Evolutionary conservation across 2,329 filamentous ascomycete genomes (phyloP), one percentile per base, ranked within the genome.

Genomic region (Fusarium subglutinans): DNA sequence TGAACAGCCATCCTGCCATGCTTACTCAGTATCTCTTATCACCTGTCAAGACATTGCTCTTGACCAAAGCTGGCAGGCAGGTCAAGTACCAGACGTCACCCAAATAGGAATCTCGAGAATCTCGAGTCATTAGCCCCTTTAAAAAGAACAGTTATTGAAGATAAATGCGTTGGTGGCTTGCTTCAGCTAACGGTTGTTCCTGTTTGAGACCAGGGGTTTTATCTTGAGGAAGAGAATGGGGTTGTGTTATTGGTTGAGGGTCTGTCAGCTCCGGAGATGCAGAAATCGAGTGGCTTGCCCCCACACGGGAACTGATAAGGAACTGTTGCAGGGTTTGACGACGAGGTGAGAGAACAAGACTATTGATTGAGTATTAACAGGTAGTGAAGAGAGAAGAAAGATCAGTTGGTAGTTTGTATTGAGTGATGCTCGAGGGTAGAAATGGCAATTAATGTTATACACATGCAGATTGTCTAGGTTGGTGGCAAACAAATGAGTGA

Each of bases 251-350:
- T 55, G 53, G 53, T 30, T 55, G 37, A 15, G 37, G 53, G 1
- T 18, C 22, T 5, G 28, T 18, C 47, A 33, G 47, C 22, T 41
- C 35, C 53, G 53, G 53, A 55, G 53, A 55, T 43, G 53, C 53
- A 43, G 30, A 55, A 55, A n/a, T 15, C 12, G 20, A 11, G 37
- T 30, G 37, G 37, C 53, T 3, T 43, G 26, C 53, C 37, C 53
- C 53, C 53, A 41, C 35, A 41, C 37, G 24, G 24, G 26, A 30
- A 55, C 37, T 55, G 53, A 55, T 55, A 55, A 55, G 53, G 26
- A 43, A 43, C 30, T 2, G 4, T 9, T 13, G 15, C 11, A 41
- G 53, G 37, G 22, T 30, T n/a, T 3, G 35, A 20, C 33, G 18
- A 53, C 33, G 17, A 15, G 18, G 33, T 9, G 33, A 38, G 50